phyloP scores from a whole-genome alignment of 83 land plant genomes.

The Diphasiastrum complanatum region DNA sequence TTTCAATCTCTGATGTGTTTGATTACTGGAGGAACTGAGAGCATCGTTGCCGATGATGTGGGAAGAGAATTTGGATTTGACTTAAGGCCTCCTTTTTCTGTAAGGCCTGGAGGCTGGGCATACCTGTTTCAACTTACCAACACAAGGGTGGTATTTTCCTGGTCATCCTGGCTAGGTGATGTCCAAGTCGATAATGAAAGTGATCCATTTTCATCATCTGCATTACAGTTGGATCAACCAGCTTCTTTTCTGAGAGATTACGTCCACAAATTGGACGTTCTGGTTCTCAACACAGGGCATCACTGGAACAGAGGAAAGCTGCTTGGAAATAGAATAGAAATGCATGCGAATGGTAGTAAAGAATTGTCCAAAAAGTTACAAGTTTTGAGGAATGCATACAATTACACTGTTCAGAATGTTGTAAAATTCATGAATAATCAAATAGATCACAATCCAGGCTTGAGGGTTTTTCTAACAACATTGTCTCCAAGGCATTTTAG shows the following conservation, averaged over 20 bases:
- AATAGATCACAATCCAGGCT: conserved; percentile 29
- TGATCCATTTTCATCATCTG: conserved; percentile 38
- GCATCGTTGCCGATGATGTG: conserved; percentile 40
- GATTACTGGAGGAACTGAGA: conserved; percentile 58
- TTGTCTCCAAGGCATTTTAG: conserved; percentile 71
- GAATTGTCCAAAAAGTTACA: conserved; percentile 14
- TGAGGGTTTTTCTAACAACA: conserved; percentile 46
- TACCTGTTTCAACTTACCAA: conserved; percentile 60
- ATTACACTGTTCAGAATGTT: conserved; percentile 45
- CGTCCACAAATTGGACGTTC: conserved; percentile 55
- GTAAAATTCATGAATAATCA: conserved; percentile 46
- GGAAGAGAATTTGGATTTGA: conserved; percentile 53
- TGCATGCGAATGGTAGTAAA: conserved; percentile 56
- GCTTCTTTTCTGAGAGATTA: conserved; percentile 48
- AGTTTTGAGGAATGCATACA: conserved; percentile 39
- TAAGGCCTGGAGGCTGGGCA: conserved; percentile 77
- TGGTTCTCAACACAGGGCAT: conserved; percentile 88
- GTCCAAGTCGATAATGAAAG: conserved; percentile 43
- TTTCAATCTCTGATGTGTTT: conserved; percentile 91
- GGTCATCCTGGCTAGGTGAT: conserved; percentile 81
- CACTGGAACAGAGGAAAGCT: conserved; percentile 96
- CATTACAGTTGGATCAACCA: conserved; percentile 90
- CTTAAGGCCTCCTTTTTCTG: conserved; percentile 46
- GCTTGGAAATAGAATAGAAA: conserved; percentile 55
- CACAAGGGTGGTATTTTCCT: conserved; percentile 82